Percentiles rank a stretch among this genome's conserved stretches.
Evolutionary conservation across 169 alveolate species (phyloP).

Genomic region (Eimeria acervulina): DNA sequence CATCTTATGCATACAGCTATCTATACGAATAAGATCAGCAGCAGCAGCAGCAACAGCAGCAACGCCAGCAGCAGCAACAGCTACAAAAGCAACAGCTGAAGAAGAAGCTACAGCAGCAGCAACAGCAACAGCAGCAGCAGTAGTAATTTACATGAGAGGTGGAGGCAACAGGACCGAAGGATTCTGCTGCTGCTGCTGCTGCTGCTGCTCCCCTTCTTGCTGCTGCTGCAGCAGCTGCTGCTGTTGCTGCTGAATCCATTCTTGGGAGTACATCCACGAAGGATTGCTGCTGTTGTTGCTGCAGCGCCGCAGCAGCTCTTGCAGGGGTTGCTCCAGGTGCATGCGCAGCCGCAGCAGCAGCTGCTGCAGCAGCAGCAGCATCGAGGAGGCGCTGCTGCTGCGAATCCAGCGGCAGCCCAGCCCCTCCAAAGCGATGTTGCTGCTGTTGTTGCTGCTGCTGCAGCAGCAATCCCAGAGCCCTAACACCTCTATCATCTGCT

Average conservation of each 20-base stretch:
- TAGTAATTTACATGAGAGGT: not conserved
- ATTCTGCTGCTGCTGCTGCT: constrained; percentile 35
- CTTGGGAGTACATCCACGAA: not conserved
- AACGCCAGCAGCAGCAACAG: not conserved
- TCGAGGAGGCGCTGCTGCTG: constrained; percentile 41
- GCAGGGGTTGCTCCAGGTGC: constrained; percentile 26
- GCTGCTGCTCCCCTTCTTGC: constrained; percentile 54
- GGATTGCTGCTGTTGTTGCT: constrained; percentile 64
- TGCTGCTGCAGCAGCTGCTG: not conserved
- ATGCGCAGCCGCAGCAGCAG: constrained; percentile 51
- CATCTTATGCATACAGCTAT: too few species aligned
- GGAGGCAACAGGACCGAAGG: constrained; percentile 13
- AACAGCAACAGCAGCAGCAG: not conserved
- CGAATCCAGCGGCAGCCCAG: constrained; percentile 38
- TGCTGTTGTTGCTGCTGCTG: constrained; percentile 72
- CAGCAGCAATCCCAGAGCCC: constrained; percentile 29
- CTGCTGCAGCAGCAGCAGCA: constrained; percentile 52
- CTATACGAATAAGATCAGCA: too few species aligned
- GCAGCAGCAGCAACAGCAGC: constrained; percentile 37
- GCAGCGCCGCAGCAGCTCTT: constrained; percentile 40
- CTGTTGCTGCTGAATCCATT: constrained; percentile 24
- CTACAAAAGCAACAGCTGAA: not conserved
- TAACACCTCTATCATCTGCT: constrained; percentile 50
- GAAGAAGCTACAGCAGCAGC: not conserved
- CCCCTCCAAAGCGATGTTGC: not conserved